Base-by-base conservation (phyloP, 768 basidiomycete species). In the Pholiota conissans region DNA sequence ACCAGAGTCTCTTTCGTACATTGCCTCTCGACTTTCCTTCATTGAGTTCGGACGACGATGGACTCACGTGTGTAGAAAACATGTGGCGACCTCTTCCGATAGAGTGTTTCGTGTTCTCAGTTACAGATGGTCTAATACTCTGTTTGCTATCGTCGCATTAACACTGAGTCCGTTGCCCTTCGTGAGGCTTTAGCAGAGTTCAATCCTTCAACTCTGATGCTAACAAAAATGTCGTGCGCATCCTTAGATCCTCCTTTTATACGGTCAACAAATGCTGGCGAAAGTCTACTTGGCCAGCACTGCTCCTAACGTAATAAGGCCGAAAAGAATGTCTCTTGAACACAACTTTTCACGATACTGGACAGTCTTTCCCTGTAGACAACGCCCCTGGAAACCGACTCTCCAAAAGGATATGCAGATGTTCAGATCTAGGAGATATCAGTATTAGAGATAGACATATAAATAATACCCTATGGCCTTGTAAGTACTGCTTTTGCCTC, bases 91-190 rank as follows among this genome's bases (percentile, higher is more conserved):
- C 73, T 87, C 5, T 86, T 86, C 83, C n/a, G 65, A 73, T n/a
- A 74, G 69, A 53, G 80, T 86, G 79, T 86, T 80, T 66, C 66
- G 67, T 0, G 65, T 63, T 0, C 71, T 87, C 47, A 81, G 80
- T 22, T 81, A 81, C 50, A 76, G 76, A 37, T 87, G 86, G 82
- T 80, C 81, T 1, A 78, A 78, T 63, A 82, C 77, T 16, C 65
- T 84, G 7, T 79, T 82, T 56, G 82, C 77, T 0, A 72, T 76
- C 20, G 71, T 84, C n/a, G 83, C 79, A 0, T 58, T 69, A 9
- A 56, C 75, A 1, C 73, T 86, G 70, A 77, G 79, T 11, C 76
- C 80, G 0, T 80, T 87, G 28, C 82, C 82, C 4, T 76, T 79
- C 2, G 42, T 45, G 18, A 24, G 42, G 22, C 10, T 24, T 45